phyloP scores from a whole-genome alignment of 352 stramenopile species.

The Phytophthora macrochlamydospora region DNA sequence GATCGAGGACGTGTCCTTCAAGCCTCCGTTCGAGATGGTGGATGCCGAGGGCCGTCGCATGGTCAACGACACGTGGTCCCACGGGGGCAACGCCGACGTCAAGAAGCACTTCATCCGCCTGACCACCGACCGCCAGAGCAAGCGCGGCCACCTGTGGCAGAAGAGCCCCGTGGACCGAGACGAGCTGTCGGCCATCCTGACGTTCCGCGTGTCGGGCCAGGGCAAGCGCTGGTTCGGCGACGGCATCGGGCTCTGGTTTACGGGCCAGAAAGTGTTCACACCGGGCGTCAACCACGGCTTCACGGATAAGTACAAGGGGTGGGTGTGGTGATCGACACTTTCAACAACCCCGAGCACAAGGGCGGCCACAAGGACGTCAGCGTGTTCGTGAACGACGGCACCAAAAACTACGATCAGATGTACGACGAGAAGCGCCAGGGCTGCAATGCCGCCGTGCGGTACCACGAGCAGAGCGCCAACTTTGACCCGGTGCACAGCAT shows the following conservation, averaged over 20 bases:
- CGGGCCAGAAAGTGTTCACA: slow-evolving; percentile 57
- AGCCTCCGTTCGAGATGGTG: slow-evolving; percentile 72
- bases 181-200: slow-evolving; percentile 67
- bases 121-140: slow-evolving; percentile 89
- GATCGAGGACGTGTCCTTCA: slow-evolving; percentile 80
- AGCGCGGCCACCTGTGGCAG: slow-evolving; percentile 83
- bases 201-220: slow-evolving; percentile 84
- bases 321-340: slow-evolving; percentile 86
- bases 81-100: slow-evolving; percentile 73
- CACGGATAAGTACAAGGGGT: slow-evolving; percentile 77
- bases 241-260: slow-evolving; percentile 86
- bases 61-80: slow-evolving; percentile 78
- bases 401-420: slow-evolving; percentile 68
- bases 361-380: slow-evolving; percentile 87
- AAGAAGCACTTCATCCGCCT: slow-evolving; percentile 90
- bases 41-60: slow-evolving; percentile 64
- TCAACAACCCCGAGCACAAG: slow-evolving; percentile 83
- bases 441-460: slow-evolving; percentile 80
- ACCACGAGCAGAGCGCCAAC: slow-evolving; percentile 75
- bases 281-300: slow-evolving; percentile 80
- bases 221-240: slow-evolving; percentile 88
- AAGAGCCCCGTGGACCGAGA: slow-evolving; percentile 56
- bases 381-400: slow-evolving; percentile 82
- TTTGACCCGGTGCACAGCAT: slow-evolving; percentile 86
- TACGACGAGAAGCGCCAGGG: slow-evolving; percentile 70